phyloP scores from a whole-genome alignment of 257 asterid genomes.

The Penstemon davidsonii region DNA sequence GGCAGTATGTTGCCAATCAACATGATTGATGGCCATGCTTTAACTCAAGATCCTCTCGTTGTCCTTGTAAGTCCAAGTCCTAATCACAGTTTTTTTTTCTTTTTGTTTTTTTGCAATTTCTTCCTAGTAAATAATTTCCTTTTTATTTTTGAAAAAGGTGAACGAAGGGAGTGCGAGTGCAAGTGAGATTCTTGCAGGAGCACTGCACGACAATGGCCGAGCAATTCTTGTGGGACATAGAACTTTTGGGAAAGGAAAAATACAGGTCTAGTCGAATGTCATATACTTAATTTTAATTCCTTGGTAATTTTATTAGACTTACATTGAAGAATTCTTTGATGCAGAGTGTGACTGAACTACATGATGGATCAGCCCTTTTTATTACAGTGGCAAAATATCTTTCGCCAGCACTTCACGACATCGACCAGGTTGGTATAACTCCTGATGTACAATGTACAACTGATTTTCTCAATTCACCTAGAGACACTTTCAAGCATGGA shows the following conservation, averaged over 20 bases:
- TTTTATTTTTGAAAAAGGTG: conserved; percentile 45
- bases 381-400: conserved; percentile 86
- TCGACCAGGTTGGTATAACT: conserved; percentile 85
- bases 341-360: conserved; percentile 89
- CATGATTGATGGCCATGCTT: conserved; percentile 79
- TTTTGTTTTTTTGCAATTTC: neutral
- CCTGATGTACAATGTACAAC: conserved; percentile 83
- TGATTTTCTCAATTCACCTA: conserved; percentile 57
- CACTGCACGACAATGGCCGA: conserved; percentile 91
- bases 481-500: conserved; percentile 40
- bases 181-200: conserved; percentile 95
- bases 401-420: conserved; percentile 91
- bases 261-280: conserved; percentile 57
- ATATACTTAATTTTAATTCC: neutral
- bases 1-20: conserved; percentile 76
- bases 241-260: conserved; percentile 94
- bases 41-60: conserved; percentile 85
- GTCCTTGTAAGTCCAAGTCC: conserved; percentile 58
- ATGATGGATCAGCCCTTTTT: conserved; percentile 92
- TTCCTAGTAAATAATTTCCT: neutral
- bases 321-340: conserved; percentile 8
- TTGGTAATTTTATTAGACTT: neutral
- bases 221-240: conserved; percentile 81
- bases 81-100: neutral
- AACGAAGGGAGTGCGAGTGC: conserved; percentile 98